Evolutionary conservation across 176 grass and related monocot species (phyloP), one percentile per base, ranked within the genome.

Genomic region (Phragmites australis): DNA sequence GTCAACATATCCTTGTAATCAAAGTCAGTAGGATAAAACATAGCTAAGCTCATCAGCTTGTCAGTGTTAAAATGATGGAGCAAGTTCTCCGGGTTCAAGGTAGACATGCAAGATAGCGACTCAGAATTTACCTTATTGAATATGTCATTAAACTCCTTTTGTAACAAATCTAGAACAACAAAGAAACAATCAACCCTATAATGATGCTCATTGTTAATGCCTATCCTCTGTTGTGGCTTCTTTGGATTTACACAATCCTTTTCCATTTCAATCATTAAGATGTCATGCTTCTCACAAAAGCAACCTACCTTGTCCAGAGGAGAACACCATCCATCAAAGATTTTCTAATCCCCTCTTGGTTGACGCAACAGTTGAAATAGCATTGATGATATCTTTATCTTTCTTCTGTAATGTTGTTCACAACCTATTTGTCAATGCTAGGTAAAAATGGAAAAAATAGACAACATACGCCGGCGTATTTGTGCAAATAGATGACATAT

Each of bases 131-230:
- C 53, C 8, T 56, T 8, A 56, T 56, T 26, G 17, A 56, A 72
- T 51, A 23, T 72, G 0, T 31, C 7, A 72, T 51, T 31, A 0
- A 72, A 51, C 27, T 52, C 47, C 11, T 72, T 8, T 34, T 18
- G 3, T 31, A 72, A 5, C 9, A 34, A 2, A 34, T 34, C 46
- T 0, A 72, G 8, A 12, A 52, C 9, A 51, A 0, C 47, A 72
- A 72, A 72, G 45, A 72, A 72, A 9, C 27, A 72, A 72, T 72
- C 47, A 37, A 52, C 18, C 3, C 9, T 18, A 29, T 70, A 72
- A 52, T 74, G 51, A 5, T 75, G 52, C 3, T 43, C 34, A 2
- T 75, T 57, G 7, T 26, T 57, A 10, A 58, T 75, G 6, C 14
- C 3, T 2, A 3, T 25, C 6, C 14, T 42, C 6, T 75, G 52